phyloP scores from a whole-genome alignment of 805 yeast species.

The Dipodascus albidus region DNA sequence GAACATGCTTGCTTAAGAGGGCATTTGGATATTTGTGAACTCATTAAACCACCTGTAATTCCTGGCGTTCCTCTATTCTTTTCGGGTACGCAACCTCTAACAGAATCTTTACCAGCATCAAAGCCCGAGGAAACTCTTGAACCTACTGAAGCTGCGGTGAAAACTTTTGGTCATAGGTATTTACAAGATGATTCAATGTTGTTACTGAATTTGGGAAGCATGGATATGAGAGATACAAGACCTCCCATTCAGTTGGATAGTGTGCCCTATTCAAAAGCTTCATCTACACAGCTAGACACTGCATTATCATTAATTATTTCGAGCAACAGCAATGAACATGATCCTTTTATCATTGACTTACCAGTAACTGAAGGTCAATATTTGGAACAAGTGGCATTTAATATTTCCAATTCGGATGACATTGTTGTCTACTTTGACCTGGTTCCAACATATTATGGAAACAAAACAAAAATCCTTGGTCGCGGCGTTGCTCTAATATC shows the following conservation, averaged over 20 bases:
- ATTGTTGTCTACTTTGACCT: conserved; percentile 67
- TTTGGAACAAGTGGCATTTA: conserved; percentile 61
- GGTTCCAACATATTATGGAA: conserved; percentile 62
- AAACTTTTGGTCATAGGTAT: conserved; percentile 77
- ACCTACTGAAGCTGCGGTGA: conserved; percentile 35
- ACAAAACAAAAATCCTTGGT: conserved; percentile 45
- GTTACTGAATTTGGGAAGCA: conserved; percentile 77
- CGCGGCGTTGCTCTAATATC: conserved; percentile 71
- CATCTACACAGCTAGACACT: conserved; percentile 77
- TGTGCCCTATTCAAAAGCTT: conserved; percentile 65
- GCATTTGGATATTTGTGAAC: conserved; percentile 56
- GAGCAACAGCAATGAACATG: conserved; percentile 31
- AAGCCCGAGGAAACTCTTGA: conserved; percentile 1
- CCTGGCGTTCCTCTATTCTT: conserved; percentile 3
- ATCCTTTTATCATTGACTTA: conserved; percentile 58
- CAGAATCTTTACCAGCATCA: neutral
- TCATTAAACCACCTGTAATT: conserved; percentile 28
- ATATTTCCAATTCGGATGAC: conserved; percentile 30
- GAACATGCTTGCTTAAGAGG: conserved; percentile 93
- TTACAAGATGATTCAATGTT: conserved; percentile 56
- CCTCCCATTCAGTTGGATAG: conserved; percentile 58
- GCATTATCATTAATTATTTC: conserved; percentile 65
- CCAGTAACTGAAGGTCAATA: conserved; percentile 61
- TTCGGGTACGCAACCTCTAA: conserved; percentile 4
- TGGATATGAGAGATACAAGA: conserved; percentile 52